These are phyloP conservation scores for Leccinellum albellum DNA, from an alignment of 768 basidiomycete genomes.

Conservation along the genomic window DNA sequence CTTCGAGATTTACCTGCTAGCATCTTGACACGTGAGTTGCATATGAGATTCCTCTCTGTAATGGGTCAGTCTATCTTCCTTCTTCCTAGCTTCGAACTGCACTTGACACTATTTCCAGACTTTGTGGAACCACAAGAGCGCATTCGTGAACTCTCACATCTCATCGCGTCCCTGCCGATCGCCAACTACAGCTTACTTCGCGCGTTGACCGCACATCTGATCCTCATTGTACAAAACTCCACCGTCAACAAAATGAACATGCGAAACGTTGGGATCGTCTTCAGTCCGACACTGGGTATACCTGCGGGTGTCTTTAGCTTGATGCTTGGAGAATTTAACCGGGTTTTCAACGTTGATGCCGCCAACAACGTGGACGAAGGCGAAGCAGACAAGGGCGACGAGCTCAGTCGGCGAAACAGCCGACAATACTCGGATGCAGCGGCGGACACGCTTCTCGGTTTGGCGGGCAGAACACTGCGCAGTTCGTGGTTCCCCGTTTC, in stretches of 20 bases:
- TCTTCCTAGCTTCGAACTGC: neutral
- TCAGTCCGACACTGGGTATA: slow-evolving; percentile 95
- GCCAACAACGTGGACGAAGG: slow-evolving; percentile 22
- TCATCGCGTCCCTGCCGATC: slow-evolving; percentile 84
- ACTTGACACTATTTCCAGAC: slow-evolving; percentile 47
- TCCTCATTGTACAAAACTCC: slow-evolving; percentile 90
- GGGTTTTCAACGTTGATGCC: slow-evolving; percentile 81
- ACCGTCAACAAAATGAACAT: slow-evolving; percentile 95
- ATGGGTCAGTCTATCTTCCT: slow-evolving; percentile 64
- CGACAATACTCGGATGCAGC: slow-evolving; percentile 80
- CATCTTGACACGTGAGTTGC: slow-evolving; percentile 88
- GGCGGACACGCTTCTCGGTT: slow-evolving; percentile 77
- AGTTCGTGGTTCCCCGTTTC: slow-evolving; percentile 42
- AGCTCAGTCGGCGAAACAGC: slow-evolving; percentile 69
- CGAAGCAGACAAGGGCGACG: slow-evolving; percentile 31
- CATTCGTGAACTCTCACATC: slow-evolving; percentile 78
- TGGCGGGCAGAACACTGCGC: slow-evolving; percentile 62
- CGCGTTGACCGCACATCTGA: slow-evolving; percentile 91
- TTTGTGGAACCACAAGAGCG: slow-evolving; percentile 85
- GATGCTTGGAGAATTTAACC: slow-evolving; percentile 90
- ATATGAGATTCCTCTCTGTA: slow-evolving; percentile 85
- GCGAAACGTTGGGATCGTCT: slow-evolving; percentile 97
- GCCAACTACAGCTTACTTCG: slow-evolving; percentile 93
- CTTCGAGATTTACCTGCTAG: slow-evolving; percentile 91
- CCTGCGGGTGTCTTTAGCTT: slow-evolving; percentile 96